Evolutionary conservation across 2,329 filamentous ascomycete genomes (phyloP), one percentile per base, ranked within the genome.

Genomic region (Scopulariopsis brevicaulis): DNA sequence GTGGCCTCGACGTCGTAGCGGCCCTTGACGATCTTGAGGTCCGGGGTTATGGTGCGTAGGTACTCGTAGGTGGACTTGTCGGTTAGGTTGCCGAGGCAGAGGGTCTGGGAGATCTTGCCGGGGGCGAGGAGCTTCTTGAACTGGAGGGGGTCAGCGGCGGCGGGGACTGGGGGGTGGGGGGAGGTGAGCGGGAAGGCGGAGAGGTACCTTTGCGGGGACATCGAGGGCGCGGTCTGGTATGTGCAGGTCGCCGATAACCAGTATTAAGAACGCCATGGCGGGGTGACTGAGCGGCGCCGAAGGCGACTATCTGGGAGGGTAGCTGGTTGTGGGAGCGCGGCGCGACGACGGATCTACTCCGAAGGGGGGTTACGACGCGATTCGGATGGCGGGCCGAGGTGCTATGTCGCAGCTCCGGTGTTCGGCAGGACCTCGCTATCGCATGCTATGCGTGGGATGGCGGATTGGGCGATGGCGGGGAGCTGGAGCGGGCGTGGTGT

Each of bases 171-270:
- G 37, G 14, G 20, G 24, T 10, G 15, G 40, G 28, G n/a, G 14
- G 25, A 24, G 37, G 25, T 20, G 53, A 50, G 46, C 51, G 46
- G 20, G 6, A 28, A 22, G 37, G 12, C 7, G 46, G 4, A 20
- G 56, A 46, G 63, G 64, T 78, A 91, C 90, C 85, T 96, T 96
- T 71, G 87, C 80, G 60, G 91, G 91, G 67, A 96, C 92, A 72
- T 96, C 91, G 63, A 94, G 85, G 65, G 90, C 91, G 70, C 91
- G 82, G 73, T 96, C 91, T 66, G 91, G 91, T 74, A 96, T 96
- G 77, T 96, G 91, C 58, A 96, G 83, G 76, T 96, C 91, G 71
- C 90, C 90, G 65, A 96, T 90, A 69, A 94, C 90, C 69, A 96
- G 83, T 69, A 96, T 91, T 64, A 96, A 81, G 74, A 93, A 90